Base-by-base conservation (phyloP, 352 stramenopile genomes). In the Thalassiosira exigua region DNA sequence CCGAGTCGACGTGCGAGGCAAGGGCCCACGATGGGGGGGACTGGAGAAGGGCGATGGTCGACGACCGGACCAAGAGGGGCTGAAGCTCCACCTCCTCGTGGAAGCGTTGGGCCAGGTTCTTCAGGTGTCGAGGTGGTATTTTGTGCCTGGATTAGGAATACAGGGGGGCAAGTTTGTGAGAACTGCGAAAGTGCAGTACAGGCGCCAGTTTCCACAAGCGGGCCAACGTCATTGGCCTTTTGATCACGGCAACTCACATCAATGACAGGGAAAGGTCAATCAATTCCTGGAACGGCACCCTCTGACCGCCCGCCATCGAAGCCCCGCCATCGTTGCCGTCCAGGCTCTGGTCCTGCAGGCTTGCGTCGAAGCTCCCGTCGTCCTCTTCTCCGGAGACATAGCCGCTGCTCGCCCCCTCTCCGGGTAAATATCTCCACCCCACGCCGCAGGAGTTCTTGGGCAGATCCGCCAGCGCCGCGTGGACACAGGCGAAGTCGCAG, bases 261-360 rank as follows among this genome's bases (percentile, higher is more conserved):
- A 84, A 85, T 17, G 57, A 50, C 14, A 93, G 58, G 1, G 85
- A 84, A 26, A 81, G 71, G 69, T 93, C 84, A 67, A 93, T 85
- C 12, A 93, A 69, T 62, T 86, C 82, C 79, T 92, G 85, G 79
- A 93, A 92, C 24, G 88, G 84, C 39, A 93, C 88, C 19, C 64
- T 82, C 22, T 22, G 21, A n/a, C 12, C 27, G 9, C 57, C 33
- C 12, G 54, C 51, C 27, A 14, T 42, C 17, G 56, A 71, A 11
- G 73, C 26, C 36, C 62, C 61, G 29, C 65, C 73, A 17, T 72
- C 68, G 12, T 74, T 54, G 17, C 73, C 73, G 21, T 75, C 64
- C 32, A 32, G 56, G 33, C 67, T 79, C 21, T 69, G 41, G 68
- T 85, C 76, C 42, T 71, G 48, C 46, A 79, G 54, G 61, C 72